Percentiles rank a stretch among this genome's conserved stretches.
phyloP scores from a whole-genome alignment of 768 basidiomycete species.

The Piloderma croceum region DNA sequence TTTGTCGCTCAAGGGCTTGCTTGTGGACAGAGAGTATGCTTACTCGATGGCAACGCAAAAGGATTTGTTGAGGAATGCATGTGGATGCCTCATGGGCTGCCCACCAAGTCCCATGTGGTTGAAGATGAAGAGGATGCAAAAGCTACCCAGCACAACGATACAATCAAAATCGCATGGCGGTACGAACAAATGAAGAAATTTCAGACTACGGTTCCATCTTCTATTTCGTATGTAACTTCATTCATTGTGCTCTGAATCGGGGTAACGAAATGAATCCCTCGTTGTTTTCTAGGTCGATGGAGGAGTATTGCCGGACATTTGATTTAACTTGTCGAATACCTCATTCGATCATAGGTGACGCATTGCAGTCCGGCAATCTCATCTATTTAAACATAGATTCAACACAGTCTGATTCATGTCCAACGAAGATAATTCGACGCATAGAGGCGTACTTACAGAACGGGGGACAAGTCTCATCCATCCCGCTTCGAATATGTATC shows the following conservation, averaged over 20 bases:
- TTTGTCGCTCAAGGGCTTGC: conserved; percentile 85
- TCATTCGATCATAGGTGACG: conserved; percentile 39
- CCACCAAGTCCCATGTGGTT: conserved; percentile 11
- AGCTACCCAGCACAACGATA: conserved; percentile 39
- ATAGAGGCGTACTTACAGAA: conserved; percentile 26
- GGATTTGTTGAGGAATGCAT: conserved; percentile 69
- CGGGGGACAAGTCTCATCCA: conserved; percentile 21
- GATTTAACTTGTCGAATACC: conserved; percentile 68
- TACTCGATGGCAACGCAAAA: conserved; percentile 56
- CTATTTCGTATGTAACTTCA: conserved; percentile 42
- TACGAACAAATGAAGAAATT: conserved; percentile 93
- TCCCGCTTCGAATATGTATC: conserved; percentile 56
- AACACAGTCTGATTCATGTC: too few species aligned
- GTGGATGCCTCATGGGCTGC: conserved; percentile 44
- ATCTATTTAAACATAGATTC: too few species aligned
- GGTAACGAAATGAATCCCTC: conserved; percentile 4
- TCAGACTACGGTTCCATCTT: conserved; percentile 67
- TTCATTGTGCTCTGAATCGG: conserved; percentile 3
- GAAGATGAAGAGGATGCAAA: conserved; percentile 33
- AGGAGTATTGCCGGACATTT: conserved; percentile 64
- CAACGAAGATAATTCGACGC: conserved; percentile 18
- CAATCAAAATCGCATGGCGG: conserved; percentile 95
- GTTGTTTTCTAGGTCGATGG: conserved; percentile 36
- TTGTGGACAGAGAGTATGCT: conserved; percentile 58
- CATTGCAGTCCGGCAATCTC: conserved; percentile 35